These are phyloP conservation scores for Paramecium bursaria DNA, from an alignment of 73 alveolate species.

Conservation along the genomic window DNA sequence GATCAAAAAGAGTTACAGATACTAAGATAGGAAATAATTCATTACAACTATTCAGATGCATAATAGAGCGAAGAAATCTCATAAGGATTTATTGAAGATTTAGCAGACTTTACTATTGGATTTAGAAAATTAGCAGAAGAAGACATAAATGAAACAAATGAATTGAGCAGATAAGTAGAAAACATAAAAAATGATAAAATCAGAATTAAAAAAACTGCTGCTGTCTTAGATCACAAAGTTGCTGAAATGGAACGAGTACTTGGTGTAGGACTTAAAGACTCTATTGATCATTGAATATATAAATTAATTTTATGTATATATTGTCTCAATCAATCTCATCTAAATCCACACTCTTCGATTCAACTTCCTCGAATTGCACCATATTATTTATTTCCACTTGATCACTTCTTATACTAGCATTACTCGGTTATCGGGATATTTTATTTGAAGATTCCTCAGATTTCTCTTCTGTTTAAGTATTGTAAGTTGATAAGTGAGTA, in stretches of 20 bases:
- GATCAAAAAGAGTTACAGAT: constrained; percentile 44
- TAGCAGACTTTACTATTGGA: constrained; percentile 18
- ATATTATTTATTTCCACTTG: constrained; percentile 30
- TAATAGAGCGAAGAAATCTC: constrained; percentile 36
- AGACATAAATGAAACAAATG: constrained; percentile 13
- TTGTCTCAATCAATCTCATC: constrained; percentile 46
- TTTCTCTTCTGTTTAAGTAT: constrained; percentile 6
- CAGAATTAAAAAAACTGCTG: constrained; percentile 1
- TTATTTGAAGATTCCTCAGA: constrained; percentile 9
- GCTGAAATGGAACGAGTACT: constrained; percentile 51
- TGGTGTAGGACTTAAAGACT: constrained; percentile 32
- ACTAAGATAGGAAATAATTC: constrained; percentile 44
- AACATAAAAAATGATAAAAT: constrained; percentile 39
- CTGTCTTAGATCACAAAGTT: constrained; percentile 25
- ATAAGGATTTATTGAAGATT: constrained; percentile 38
- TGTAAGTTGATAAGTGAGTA: constrained; percentile 55
- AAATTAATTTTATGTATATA: constrained; percentile 13
- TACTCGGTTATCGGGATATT: neutral
- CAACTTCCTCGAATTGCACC: neutral
- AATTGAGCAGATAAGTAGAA: constrained; percentile 18
- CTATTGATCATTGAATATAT: constrained; percentile 1
- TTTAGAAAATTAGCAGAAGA: constrained; percentile 49
- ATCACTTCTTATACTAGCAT: neutral
- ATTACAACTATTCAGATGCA: constrained; percentile 18
- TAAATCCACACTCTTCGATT: no score